Percentiles rank a stretch among this genome's conserved stretches.
Conservation (phyloP, 2,329 filamentous ascomycete species). For the Myotisia sp. region DNA sequence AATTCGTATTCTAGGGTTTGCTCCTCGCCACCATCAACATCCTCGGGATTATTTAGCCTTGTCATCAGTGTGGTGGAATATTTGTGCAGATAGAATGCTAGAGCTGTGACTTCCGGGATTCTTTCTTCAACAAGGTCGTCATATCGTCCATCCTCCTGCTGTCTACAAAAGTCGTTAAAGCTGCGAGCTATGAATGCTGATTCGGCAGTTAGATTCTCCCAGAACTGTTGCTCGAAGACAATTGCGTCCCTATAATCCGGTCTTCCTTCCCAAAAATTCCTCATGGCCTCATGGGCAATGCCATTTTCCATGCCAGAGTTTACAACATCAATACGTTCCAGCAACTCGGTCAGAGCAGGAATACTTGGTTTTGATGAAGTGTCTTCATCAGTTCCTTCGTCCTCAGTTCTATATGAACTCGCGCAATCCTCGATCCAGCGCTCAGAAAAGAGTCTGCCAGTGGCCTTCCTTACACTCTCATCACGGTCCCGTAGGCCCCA, state of each 20-base stretch:
- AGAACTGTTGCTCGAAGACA: conserved; percentile 33
- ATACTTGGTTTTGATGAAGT: conserved; percentile 50
- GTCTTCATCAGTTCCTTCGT: conserved; percentile 29
- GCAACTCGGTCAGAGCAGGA: conserved; percentile 72
- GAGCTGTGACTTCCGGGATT: conserved; percentile 81
- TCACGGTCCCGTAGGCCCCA: conserved; percentile 93
- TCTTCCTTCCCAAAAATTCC: conserved; percentile 86
- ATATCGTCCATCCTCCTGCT: conserved; percentile 57
- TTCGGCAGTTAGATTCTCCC: conserved; percentile 49
- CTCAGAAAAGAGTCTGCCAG: conserved; percentile 77
- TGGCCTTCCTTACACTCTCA: conserved; percentile 83
- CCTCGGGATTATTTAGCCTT: conserved; percentile 22
- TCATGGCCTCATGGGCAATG: conserved; percentile 87
- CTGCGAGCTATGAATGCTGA: conserved; percentile 80
- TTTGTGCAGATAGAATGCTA: conserved; percentile 73
- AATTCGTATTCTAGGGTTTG: conserved; percentile 86
- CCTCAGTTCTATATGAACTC: conserved; percentile 45
- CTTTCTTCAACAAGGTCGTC: conserved; percentile 75
- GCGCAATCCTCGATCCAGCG: conserved; percentile 97
- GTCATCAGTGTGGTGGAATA: conserved; percentile 48
- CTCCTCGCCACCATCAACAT: conserved; percentile 57
- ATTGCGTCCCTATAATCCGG: conserved; percentile 41
- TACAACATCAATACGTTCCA: conserved; percentile 86
- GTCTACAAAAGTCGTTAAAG: conserved; percentile 85
- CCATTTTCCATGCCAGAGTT: conserved; percentile 82